phyloP scores from a whole-genome alignment of 2,329 filamentous ascomycete species.

The Sordariomycetes sp. region DNA sequence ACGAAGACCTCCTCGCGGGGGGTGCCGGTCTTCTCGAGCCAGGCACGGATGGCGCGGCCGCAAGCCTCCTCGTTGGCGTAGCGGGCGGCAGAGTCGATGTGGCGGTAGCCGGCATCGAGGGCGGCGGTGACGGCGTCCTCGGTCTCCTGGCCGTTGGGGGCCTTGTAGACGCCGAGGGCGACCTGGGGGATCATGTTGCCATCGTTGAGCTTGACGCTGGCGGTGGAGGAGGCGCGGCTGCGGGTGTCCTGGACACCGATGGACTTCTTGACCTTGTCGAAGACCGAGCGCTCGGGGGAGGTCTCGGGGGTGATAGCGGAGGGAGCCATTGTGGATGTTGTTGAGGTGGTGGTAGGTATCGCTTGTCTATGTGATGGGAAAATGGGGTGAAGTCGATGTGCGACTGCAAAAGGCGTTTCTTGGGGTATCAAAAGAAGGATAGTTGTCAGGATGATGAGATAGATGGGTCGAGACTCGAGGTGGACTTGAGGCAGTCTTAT shows the following conservation, averaged over 20 bases:
- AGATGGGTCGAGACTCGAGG: too few species aligned
- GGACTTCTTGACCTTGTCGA: constrained; percentile 16
- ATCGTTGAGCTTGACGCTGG: constrained; percentile 56
- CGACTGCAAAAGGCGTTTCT: too few species aligned
- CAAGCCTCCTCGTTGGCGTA: constrained; percentile 62
- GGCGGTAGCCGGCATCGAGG: constrained; percentile 24
- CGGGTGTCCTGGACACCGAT: constrained; percentile 9
- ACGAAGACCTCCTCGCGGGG: constrained; percentile 61
- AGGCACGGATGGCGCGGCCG: constrained; percentile 53
- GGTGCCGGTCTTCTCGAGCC: constrained; percentile 50
- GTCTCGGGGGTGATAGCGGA: constrained; percentile 23
- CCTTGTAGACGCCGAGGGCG: constrained; percentile 38
- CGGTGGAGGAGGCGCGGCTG: constrained; percentile 12
- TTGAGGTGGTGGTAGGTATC: constrained; percentile 3
- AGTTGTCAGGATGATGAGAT: too few species aligned
- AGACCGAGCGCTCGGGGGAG: constrained; percentile 19
- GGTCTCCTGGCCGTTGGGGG: constrained; percentile 44
- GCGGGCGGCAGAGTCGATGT: constrained; percentile 45
- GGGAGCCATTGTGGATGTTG: constrained; percentile 19
- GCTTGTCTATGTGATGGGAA: background rate
- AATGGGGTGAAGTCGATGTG: constrained; percentile 1
- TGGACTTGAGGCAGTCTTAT: too few species aligned
- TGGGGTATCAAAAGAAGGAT: too few species aligned
- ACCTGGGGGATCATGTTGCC: constrained; percentile 56
- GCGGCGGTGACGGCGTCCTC: constrained; percentile 23